phyloP scores from a whole-genome alignment of 2,329 filamentous ascomycete genomes.

The Trichophyton schoenleinii region DNA sequence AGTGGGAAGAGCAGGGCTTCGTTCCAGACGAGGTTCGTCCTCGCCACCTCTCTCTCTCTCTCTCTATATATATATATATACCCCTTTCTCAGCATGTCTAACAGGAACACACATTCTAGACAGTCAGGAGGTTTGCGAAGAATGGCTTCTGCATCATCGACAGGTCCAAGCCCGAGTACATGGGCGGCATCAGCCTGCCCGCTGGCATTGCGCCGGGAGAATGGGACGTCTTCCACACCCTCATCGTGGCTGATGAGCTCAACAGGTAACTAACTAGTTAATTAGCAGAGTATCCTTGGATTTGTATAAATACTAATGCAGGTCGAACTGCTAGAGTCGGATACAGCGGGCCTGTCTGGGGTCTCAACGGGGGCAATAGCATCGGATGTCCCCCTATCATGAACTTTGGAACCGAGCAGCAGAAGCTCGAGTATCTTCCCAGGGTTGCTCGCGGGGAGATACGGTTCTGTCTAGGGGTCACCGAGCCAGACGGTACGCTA shows the following conservation, averaged over 20 bases:
- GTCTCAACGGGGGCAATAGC: conserved; percentile 46
- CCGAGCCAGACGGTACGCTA: conserved; percentile 46
- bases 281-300: too few species aligned
- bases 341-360: conserved; percentile 46
- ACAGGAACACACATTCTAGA: conserved; percentile 15
- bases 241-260: conserved; percentile 46
- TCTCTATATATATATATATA: background rate
- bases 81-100: background rate
- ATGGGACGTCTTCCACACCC: conserved; percentile 45
- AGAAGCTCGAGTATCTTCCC: conserved; percentile 48
- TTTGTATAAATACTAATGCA: background rate
- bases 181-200: conserved; percentile 29
- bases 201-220: conserved; percentile 37
- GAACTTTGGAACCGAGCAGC: conserved; percentile 48
- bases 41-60: too few species aligned
- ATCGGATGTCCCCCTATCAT: conserved; percentile 55
- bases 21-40: conserved; percentile 33
- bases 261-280: conserved; percentile 5
- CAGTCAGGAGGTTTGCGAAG: conserved; percentile 26
- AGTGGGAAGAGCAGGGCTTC: conserved; percentile 50
- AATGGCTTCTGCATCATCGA: conserved; percentile 30
- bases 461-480: conserved; percentile 52
- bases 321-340: conserved; percentile 35
- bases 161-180: conserved; percentile 28
- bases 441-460: conserved; percentile 47